A percentile compares a stretch with the other conserved stretches of the same genome.
Evolutionary conservation across 1,139 yeast species (phyloP).

Genomic region (Magnusiomyces paraingens): DNA sequence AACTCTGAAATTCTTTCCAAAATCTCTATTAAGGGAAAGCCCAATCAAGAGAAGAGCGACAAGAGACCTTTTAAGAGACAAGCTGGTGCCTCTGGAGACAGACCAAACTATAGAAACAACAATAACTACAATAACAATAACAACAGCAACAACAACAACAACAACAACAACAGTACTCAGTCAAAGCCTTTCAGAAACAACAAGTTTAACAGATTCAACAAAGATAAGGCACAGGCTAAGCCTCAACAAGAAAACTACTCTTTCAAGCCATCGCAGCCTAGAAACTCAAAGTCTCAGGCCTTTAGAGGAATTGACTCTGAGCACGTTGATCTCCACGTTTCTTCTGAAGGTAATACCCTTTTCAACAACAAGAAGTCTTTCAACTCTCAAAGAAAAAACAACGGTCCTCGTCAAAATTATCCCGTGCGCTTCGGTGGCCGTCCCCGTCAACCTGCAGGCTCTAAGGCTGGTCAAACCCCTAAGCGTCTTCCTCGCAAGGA

Average conservation of each 20-base stretch:
- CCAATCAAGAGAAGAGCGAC: neutral
- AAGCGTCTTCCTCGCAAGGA: neutral
- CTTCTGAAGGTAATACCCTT: slow-evolving; percentile 14
- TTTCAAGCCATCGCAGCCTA: no score
- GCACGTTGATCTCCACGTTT: slow-evolving; percentile 20
- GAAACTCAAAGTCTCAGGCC: neutral
- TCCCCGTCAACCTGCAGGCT: slow-evolving; percentile 6
- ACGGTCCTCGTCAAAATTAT: neutral
- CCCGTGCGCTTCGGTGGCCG: neutral
- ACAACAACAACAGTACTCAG: slow-evolving; percentile 4
- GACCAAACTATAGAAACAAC: neutral
- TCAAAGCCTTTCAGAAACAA: neutral
- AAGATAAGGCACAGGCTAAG: neutral
- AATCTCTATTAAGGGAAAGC: neutral
- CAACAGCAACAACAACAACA: slow-evolving; percentile 5
- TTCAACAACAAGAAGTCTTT: slow-evolving; percentile 7
- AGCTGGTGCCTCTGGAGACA: neutral
- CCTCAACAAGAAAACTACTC: neutral
- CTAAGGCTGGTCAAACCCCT: neutral
- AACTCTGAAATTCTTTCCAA: neutral
- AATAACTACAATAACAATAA: neutral
- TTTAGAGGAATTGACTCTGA: slow-evolving; percentile 13
- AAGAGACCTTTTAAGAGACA: neutral
- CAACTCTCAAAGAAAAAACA: neutral
- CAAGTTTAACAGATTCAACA: neutral